A percentile compares a stretch with the other conserved stretches of the same genome.
Evolutionary conservation across 805 yeast genomes (phyloP).

Genomic region (Saturnispora sanitii): DNA sequence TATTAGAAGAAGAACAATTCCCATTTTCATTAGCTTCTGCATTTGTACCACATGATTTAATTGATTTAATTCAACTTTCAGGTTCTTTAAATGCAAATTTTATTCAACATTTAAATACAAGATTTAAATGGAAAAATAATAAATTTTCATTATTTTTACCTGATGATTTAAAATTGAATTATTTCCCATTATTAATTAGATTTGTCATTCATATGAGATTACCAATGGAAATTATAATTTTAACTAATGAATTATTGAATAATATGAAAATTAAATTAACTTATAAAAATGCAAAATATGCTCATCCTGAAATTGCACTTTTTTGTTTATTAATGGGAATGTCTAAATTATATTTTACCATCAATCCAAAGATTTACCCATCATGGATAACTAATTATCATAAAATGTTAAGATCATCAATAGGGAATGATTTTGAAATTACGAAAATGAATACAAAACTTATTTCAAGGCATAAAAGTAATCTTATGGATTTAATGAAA

Average conservation of each 20-base stretch:
- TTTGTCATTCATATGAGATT: constrained; percentile 34
- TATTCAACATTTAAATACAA: not conserved
- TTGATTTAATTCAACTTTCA: not conserved
- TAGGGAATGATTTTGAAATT: constrained; percentile 11
- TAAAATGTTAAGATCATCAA: constrained; percentile 1
- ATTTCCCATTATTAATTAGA: constrained; percentile 33
- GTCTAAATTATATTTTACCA: constrained; percentile 26
- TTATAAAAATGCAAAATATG: not conserved
- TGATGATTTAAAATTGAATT: constrained; percentile 16
- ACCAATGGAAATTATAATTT: constrained; percentile 39
- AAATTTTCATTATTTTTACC: not conserved
- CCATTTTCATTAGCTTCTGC: constrained; percentile 30
- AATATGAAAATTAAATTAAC: constrained; percentile 11
- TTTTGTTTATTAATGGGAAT: constrained; percentile 26
- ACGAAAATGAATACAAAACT: constrained; percentile 9
- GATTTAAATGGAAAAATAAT: not conserved
- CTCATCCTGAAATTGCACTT: constrained; percentile 32
- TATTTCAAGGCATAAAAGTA: constrained; percentile 19
- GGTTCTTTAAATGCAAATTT: not conserved
- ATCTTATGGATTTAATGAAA: constrained; percentile 29
- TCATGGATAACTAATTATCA: constrained; percentile 23
- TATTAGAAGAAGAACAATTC: constrained; percentile 34
- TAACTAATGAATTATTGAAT: constrained; percentile 25
- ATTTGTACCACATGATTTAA: constrained; percentile 16
- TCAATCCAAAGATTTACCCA: constrained; percentile 14